These are phyloP conservation scores for Talaromyces sp. DNA, from an alignment of 2,329 filamentous ascomycete species.

Conservation along the genomic window DNA sequence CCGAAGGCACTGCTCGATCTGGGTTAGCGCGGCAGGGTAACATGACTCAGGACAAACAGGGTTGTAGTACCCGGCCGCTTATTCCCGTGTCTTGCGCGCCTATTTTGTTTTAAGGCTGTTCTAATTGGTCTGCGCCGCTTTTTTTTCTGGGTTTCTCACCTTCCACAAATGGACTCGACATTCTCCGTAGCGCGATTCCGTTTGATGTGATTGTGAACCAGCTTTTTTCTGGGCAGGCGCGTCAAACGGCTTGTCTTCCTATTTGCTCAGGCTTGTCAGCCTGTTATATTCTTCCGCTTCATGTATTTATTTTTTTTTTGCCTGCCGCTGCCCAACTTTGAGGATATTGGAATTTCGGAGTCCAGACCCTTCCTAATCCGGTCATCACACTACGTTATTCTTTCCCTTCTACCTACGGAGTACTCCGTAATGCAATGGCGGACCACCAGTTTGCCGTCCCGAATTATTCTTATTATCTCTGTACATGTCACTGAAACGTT, in stretches of 20 bases:
- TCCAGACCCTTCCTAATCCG: background rate
- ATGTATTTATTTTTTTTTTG: background rate
- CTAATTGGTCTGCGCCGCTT: background rate
- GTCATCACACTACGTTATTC: background rate
- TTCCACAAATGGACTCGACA: background rate
- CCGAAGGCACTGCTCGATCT: background rate
- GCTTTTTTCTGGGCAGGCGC: background rate
- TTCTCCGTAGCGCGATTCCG: too few species aligned
- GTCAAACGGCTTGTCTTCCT: background rate
- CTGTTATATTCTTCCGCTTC: background rate
- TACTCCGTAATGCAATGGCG: background rate
- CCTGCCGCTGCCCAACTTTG: background rate
- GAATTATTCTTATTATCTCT: too few species aligned
- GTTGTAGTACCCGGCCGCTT: background rate
- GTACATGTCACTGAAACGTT: too few species aligned
- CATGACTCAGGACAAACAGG: background rate
- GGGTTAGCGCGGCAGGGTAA: too few species aligned
- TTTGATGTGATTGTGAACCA: background rate
- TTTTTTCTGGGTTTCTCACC: background rate
- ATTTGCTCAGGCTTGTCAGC: background rate
- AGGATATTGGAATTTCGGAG: too few species aligned
- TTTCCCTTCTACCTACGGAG: too few species aligned
- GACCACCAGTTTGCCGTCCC: too few species aligned
- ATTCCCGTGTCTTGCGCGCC: background rate
- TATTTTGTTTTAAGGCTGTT: background rate